These are phyloP conservation scores for Extremus antarcticus DNA, from an alignment of 495 filamentous ascomycete genomes.

Conservation along the genomic window DNA sequence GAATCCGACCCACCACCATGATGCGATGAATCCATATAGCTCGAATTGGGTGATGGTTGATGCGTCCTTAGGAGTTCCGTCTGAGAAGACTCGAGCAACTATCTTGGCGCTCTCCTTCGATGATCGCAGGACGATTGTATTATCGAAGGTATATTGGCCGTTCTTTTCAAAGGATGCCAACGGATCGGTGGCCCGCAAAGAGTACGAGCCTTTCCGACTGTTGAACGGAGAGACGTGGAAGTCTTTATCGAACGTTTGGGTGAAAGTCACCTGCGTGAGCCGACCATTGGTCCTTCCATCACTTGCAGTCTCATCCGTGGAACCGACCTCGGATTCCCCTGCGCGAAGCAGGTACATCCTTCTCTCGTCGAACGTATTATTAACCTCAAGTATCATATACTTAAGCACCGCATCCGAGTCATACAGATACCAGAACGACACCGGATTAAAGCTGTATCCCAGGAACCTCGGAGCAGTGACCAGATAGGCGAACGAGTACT, in stretches of 20 bases:
- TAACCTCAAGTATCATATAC: conserved; percentile 63
- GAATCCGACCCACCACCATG: conserved; percentile 55
- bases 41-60: conserved; percentile 29
- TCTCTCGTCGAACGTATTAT: conserved; percentile 68
- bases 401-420: conserved; percentile 44
- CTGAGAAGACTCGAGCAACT: conserved; percentile 42
- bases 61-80: conserved; percentile 40
- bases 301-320: background rate
- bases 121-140: conserved; percentile 46
- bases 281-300: background rate
- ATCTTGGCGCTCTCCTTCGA: conserved; percentile 46
- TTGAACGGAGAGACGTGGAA: conserved; percentile 72
- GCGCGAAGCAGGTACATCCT: conserved; percentile 40
- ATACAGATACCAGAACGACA: conserved; percentile 77
- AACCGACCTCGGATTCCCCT: background rate
- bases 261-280: conserved; percentile 29
- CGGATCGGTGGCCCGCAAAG: conserved; percentile 44
- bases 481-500: conserved; percentile 56
- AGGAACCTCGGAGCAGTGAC: conserved; percentile 58
- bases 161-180: conserved; percentile 31
- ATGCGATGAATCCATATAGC: conserved; percentile 38
- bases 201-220: conserved; percentile 49
- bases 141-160: conserved; percentile 33
- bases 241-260: conserved; percentile 50
- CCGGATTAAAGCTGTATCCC: conserved; percentile 64